Evolutionary conservation across 2,329 filamentous ascomycete genomes (phyloP).

Genomic region (Ceratocystis ficicola): DNA sequence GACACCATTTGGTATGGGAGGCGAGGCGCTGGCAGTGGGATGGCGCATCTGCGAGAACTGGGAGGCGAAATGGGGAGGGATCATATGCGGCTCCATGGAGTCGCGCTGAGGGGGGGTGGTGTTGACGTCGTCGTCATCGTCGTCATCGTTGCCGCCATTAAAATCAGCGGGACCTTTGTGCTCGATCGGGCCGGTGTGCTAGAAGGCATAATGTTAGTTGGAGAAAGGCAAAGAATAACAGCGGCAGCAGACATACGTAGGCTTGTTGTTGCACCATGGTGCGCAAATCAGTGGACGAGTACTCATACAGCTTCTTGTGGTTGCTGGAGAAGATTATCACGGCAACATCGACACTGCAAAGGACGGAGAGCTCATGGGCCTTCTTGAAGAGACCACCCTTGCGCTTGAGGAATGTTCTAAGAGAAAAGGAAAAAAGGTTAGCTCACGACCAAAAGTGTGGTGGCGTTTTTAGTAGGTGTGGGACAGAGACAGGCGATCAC

Average conservation of each 20-base stretch:
- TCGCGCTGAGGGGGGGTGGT: conserved; percentile 62
- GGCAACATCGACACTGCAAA: conserved; percentile 95
- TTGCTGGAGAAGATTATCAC: conserved; percentile 98
- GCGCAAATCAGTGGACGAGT: conserved; percentile 86
- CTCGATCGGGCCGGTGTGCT: conserved; percentile 90
- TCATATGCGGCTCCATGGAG: conserved; percentile 45
- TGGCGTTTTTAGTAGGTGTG: not conserved
- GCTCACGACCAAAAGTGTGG: not conserved
- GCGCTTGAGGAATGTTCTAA: conserved; percentile 91
- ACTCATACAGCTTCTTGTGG: conserved; percentile 90
- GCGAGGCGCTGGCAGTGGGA: conserved; percentile 72
- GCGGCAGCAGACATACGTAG: conserved; percentile 54
- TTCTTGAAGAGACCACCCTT: conserved; percentile 99
- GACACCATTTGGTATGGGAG: conserved; percentile 69
- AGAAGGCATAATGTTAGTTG: conserved; percentile 23
- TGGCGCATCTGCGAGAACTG: conserved; percentile 73
- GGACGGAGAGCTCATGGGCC: conserved; percentile 92
- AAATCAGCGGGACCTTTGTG: conserved; percentile 94
- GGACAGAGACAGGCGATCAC: not conserved
- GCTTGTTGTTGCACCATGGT: conserved; percentile 79
- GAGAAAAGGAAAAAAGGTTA: conserved; percentile 10
- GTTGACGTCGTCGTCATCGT: conserved; percentile 66
- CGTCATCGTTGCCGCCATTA: conserved; percentile 74
- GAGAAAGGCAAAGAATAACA: conserved; percentile 4
- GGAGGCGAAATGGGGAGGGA: conserved; percentile 58